These are phyloP conservation scores for Aphanomyces euteiches DNA, from an alignment of 352 stramenopile species.

Conservation along the genomic window DNA sequence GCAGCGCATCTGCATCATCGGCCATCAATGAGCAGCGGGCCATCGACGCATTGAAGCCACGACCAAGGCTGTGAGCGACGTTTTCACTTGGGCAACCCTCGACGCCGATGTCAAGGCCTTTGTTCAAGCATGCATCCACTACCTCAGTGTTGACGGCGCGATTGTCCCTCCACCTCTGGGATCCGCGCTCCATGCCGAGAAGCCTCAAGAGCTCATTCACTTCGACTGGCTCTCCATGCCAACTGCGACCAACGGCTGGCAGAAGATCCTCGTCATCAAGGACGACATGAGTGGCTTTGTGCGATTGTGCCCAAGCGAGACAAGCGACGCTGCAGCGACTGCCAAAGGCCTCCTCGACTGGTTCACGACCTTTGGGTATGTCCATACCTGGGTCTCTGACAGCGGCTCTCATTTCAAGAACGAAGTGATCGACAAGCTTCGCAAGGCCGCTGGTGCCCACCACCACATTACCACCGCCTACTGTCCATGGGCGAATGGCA, in stretches of 20 bases:
- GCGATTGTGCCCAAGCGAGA: background rate
- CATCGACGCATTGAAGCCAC: background rate
- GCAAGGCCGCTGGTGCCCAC: constrained; percentile 10
- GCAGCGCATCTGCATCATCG: constrained; percentile 1
- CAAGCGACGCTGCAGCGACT: background rate
- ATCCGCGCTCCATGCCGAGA: constrained; percentile 5
- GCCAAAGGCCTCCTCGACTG: constrained; percentile 30
- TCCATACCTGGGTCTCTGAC: constrained; percentile 36
- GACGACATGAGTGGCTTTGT: constrained; percentile 37
- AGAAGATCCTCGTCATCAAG: constrained; percentile 39
- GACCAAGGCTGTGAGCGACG: background rate
- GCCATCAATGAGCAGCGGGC: background rate
- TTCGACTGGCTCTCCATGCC: constrained; percentile 41
- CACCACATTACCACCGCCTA: constrained; percentile 39
- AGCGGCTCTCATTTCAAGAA: constrained; percentile 39
- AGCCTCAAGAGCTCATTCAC: constrained; percentile 10
- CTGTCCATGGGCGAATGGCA: constrained; percentile 38
- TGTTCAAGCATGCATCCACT: background rate
- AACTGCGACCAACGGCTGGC: constrained; percentile 3
- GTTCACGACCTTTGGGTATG: constrained; percentile 38
- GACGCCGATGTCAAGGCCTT: background rate
- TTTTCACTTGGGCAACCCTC: background rate
- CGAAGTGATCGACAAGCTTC: constrained; percentile 27
- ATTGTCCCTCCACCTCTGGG: background rate
- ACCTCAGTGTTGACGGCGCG: background rate